Evolutionary conservation across 768 basidiomycete genomes (phyloP).

Genomic region (Ephemerocybe angulata): DNA sequence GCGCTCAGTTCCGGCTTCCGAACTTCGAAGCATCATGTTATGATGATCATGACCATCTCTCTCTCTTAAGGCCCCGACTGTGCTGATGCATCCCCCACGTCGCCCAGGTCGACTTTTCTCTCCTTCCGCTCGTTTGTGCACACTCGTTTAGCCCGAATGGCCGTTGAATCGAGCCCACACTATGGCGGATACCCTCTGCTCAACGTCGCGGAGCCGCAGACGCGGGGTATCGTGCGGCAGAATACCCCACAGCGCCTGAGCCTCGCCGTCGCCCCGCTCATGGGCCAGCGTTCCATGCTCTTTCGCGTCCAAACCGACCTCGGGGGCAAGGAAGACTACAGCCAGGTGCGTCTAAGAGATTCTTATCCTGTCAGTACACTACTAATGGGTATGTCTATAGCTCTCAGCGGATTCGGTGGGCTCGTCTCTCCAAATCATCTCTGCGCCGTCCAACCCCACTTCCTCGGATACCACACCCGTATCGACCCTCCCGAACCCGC

Average conservation of each 20-base stretch:
- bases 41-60: neutral
- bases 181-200: neutral
- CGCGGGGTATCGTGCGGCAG: neutral
- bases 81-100: neutral
- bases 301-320: constrained; percentile 2
- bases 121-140: neutral
- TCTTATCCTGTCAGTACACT: too few relatives aligned
- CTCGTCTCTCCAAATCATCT: neutral
- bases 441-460: neutral
- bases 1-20: too few relatives aligned
- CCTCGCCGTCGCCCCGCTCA: neutral
- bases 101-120: neutral
- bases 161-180: too few relatives aligned
- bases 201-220: neutral
- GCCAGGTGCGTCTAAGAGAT: neutral
- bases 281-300: neutral
- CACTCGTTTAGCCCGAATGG: too few relatives aligned
- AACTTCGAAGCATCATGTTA: neutral
- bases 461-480: neutral
- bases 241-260: neutral
- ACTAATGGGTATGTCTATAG: neutral
- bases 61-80: neutral
- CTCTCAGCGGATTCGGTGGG: neutral
- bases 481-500: neutral
- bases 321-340: neutral